phyloP scores from a whole-genome alignment of 192 early-diverging fungal species.

The Phycomyces blakesleeanus region DNA sequence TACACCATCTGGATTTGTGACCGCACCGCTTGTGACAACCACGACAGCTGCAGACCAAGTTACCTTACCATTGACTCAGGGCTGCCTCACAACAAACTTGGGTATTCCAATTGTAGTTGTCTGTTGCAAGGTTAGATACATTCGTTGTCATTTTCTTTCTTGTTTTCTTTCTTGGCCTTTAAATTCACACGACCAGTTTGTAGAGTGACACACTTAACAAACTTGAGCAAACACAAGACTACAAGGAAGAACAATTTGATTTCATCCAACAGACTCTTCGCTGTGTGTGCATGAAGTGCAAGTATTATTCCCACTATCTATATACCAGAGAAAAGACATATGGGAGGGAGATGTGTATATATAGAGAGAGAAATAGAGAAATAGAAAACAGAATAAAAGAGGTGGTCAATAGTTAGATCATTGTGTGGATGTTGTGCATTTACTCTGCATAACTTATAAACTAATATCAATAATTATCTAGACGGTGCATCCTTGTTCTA shows the following conservation, averaged over 20 bases:
- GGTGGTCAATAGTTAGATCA: too few relatives aligned
- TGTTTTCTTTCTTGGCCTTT: too few relatives aligned
- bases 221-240: constrained; percentile 82
- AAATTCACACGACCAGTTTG: not conserved
- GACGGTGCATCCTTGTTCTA: constrained; percentile 90
- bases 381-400: too few relatives aligned
- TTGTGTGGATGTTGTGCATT: not conserved
- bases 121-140: constrained; percentile 67
- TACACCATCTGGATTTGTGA: constrained; percentile 4
- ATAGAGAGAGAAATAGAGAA: too few relatives aligned
- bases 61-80: constrained; percentile 68
- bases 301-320: constrained; percentile 11
- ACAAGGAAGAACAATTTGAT: constrained; percentile 91
- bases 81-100: constrained; percentile 80
- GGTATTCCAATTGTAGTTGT: constrained; percentile 87
- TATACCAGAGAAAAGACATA: too few relatives aligned
- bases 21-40: too few relatives aligned
- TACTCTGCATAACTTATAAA: not conserved
- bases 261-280: constrained; percentile 91
- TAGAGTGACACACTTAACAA: constrained; percentile 62
- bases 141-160: too few relatives aligned
- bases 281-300: constrained; percentile 87
- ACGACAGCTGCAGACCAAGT: constrained; percentile 43
- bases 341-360: too few relatives aligned
- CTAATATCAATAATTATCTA: constrained; percentile 16